phyloP scores from a whole-genome alignment of 2,329 filamentous ascomycete species.

The Xylaria sp. region DNA sequence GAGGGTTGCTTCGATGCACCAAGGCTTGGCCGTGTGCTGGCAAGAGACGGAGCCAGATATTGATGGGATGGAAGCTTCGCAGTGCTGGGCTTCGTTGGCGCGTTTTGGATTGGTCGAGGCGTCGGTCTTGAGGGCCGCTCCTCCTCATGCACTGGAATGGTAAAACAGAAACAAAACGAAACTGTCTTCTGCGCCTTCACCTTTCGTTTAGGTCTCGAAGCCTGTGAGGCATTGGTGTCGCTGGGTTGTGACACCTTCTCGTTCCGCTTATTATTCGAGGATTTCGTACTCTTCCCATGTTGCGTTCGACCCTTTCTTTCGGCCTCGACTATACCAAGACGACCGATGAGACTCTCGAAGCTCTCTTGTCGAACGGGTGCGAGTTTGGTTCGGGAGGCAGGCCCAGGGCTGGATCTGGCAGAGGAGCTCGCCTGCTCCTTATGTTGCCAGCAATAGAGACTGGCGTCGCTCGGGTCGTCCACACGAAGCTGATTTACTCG shows the following conservation, averaged over 20 bases:
- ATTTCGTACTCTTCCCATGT: conserved; percentile 38
- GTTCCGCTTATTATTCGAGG: conserved; percentile 43
- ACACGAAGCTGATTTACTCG: conserved; percentile 52
- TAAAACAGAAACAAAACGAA: conserved; percentile 65
- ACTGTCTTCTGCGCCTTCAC: conserved; percentile 50
- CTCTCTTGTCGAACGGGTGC: conserved; percentile 76
- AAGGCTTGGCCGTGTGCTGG: conserved; percentile 46
- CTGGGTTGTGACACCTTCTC: conserved; percentile 43
- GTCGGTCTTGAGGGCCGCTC: conserved; percentile 58
- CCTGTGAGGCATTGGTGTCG: conserved; percentile 30
- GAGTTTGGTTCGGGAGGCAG: conserved; percentile 57
- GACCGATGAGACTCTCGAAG: conserved; percentile 86
- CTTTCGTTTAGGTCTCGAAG: conserved; percentile 45
- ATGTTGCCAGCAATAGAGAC: conserved; percentile 94
- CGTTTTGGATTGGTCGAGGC: conserved; percentile 58
- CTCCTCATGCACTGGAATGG: conserved; percentile 57
- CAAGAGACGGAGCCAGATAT: conserved; percentile 45
- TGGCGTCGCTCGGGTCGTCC: conserved; percentile 65
- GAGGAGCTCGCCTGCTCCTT: conserved; percentile 79
- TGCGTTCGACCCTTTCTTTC: conserved; percentile 54
- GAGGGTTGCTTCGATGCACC: conserved; percentile 44
- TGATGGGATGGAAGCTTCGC: conserved; percentile 48
- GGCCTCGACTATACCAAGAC: conserved; percentile 79
- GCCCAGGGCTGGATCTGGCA: conserved; percentile 59
- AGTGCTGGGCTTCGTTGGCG: conserved; percentile 45